Conservation (phyloP, 1,284 basidiomycete species). For the Cryptococcus sp. region DNA sequence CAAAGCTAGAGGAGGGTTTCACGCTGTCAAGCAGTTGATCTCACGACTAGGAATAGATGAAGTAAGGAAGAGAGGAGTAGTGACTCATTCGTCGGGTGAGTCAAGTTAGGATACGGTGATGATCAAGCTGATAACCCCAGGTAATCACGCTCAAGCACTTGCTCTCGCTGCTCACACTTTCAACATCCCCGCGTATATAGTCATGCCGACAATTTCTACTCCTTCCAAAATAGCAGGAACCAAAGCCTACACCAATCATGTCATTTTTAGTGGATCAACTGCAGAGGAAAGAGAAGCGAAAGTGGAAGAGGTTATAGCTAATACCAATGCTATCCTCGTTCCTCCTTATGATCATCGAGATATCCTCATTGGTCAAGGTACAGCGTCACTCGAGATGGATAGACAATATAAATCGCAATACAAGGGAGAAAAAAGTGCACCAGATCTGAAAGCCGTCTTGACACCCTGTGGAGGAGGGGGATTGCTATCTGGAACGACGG, state of each 20-base stretch:
- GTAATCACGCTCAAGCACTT: constrained; percentile 25
- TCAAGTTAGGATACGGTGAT: background rate
- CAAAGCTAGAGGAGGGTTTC: constrained; percentile 21
- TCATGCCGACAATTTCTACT: constrained; percentile 29
- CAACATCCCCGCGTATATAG: constrained; percentile 20
- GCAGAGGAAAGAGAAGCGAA: constrained; percentile 20
- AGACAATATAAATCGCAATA: constrained; percentile 10
- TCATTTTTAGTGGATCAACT: constrained; percentile 21
- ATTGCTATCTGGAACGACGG: constrained; percentile 18
- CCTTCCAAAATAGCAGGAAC: constrained; percentile 27
- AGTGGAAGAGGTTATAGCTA: constrained; percentile 17
- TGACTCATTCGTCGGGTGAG: constrained; percentile 24
- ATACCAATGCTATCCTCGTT: constrained; percentile 20
- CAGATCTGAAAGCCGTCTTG: constrained; percentile 11
- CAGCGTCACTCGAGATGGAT: constrained; percentile 20
- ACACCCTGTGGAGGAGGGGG: constrained; percentile 26
- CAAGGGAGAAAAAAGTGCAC: background rate
- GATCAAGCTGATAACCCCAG: constrained; percentile 4
- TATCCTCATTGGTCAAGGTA: constrained; percentile 29
- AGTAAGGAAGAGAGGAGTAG: constrained; percentile 14
- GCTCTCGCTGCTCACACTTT: constrained; percentile 18
- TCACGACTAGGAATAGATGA: constrained; percentile 16
- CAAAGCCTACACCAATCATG: constrained; percentile 16
- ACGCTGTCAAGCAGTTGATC: constrained; percentile 17
- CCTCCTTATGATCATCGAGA: constrained; percentile 32